A percentile compares a stretch with the other conserved stretches of the same genome.
phyloP scores from a whole-genome alignment of 2,329 filamentous ascomycete genomes.

The Penicillium sp. region DNA sequence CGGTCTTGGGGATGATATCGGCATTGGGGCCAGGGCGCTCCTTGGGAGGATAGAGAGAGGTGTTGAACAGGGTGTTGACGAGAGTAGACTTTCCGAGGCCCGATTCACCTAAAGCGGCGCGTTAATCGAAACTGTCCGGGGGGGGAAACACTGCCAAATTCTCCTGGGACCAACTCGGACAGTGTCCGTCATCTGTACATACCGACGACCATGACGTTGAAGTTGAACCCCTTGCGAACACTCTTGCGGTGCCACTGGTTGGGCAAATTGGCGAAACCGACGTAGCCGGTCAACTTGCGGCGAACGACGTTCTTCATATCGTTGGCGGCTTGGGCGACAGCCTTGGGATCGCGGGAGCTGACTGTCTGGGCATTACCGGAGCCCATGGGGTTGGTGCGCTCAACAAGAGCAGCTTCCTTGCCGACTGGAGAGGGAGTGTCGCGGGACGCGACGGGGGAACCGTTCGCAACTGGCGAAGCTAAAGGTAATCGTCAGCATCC shows the following conservation, averaged over 20 bases:
- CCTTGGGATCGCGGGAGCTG: constrained; percentile 59
- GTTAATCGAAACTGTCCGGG: too few species aligned
- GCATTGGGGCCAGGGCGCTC: constrained; percentile 96
- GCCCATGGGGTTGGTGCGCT: constrained; percentile 54
- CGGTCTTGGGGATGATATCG: constrained; percentile 97
- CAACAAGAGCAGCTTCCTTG: constrained; percentile 50
- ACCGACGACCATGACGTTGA: constrained; percentile 99
- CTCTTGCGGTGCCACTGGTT: constrained; percentile 99
- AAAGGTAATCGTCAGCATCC: constrained; percentile 20
- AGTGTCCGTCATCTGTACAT: constrained; percentile 41
- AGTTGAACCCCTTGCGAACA: constrained; percentile 99
- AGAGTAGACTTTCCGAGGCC: constrained; percentile 98
- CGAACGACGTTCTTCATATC: constrained; percentile 94
- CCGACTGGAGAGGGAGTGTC: constrained; percentile 41
- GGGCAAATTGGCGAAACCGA: constrained; percentile 96
- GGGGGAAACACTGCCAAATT: not conserved
- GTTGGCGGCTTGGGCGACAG: constrained; percentile 49
- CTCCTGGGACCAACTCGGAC: too few species aligned
- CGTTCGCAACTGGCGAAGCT: constrained; percentile 32
- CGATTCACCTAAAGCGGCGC: constrained; percentile 70
- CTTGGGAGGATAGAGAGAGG: constrained; percentile 95
- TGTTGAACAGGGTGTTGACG: constrained; percentile 99
- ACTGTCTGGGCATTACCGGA: constrained; percentile 53
- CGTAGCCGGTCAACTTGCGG: constrained; percentile 95
- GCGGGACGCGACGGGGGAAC: constrained; percentile 28